These are phyloP conservation scores for Harringtonia aguacate DNA, from an alignment of 2,329 filamentous ascomycete genomes.

Conservation along the genomic window DNA sequence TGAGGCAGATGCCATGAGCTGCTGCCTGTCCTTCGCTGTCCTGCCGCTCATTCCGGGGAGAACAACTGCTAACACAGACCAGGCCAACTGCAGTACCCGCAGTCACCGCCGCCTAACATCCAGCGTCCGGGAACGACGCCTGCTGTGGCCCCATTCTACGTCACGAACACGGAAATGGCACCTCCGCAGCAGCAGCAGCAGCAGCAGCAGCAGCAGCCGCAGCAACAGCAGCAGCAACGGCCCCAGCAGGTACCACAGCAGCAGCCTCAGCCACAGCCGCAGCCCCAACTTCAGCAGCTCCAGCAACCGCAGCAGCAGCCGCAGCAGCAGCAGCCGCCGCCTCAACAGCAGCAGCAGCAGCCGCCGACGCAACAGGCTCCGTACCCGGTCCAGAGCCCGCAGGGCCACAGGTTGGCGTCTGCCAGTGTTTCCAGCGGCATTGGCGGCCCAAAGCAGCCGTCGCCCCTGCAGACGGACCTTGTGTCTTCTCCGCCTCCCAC, in stretches of 20 bases:
- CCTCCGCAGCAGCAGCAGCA: slow-evolving; percentile 11
- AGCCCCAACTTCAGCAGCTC: not conserved
- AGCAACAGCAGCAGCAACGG: slow-evolving; percentile 1
- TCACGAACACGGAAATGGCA: slow-evolving; percentile 50
- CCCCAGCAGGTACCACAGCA: slow-evolving; percentile 1
- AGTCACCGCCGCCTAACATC: slow-evolving; percentile 42
- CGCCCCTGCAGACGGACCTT: slow-evolving; percentile 37
- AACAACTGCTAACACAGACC: not conserved
- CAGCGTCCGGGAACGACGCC: slow-evolving; percentile 40
- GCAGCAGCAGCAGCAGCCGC: slow-evolving; percentile 1
- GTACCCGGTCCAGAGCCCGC: slow-evolving; percentile 16
- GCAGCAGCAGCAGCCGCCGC: not conserved
- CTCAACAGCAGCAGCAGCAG: not conserved
- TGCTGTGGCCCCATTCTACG: slow-evolving; percentile 56
- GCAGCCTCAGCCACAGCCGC: not conserved
- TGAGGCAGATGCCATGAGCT: not conserved
- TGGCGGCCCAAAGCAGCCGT: slow-evolving; percentile 24
- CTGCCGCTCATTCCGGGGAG: too few relatives aligned
- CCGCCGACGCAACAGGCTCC: slow-evolving; percentile 1
- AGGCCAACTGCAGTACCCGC: slow-evolving; percentile 35
- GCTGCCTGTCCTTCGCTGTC: not conserved
- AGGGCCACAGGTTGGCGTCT: slow-evolving; percentile 36
- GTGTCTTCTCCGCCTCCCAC: slow-evolving; percentile 29
- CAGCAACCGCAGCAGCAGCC: not conserved
- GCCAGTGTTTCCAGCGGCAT: slow-evolving; percentile 19